Evolutionary conservation across 108 stramenopile species (phyloP), one percentile per base, ranked within the genome.

Genomic region (Nannochloropsis salina): DNA sequence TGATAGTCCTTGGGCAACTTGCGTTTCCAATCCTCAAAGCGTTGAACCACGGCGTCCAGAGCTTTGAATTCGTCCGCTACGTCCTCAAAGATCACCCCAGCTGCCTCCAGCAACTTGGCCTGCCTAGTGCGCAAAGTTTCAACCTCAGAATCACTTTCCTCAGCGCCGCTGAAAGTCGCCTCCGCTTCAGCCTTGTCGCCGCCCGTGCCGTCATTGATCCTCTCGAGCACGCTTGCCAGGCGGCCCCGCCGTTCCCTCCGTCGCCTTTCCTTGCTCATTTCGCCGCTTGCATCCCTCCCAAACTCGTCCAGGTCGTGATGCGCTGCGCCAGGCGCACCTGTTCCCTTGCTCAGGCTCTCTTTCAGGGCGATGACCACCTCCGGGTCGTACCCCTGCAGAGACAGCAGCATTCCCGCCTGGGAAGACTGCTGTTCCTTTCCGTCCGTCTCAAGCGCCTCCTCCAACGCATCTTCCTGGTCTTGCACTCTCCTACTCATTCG

Each of bases 211-310:
- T n/a, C 6, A n/a, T 6, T 74, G 5, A 74, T 3, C 61, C n/a
- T 74, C 61, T n/a, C 20, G 20, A 74, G n/a, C 20, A 8, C 61
- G 20, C 15, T 15, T n/a, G 15, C 61, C n/a, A n/a, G 61, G 15
- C 61, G 61, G 15, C n/a, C n/a, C 61, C 61, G 15, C 61, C 61
- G 61, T n/a, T 74, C 20, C 61, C 2, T 74, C 61, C 61, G 15
- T n/a, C 61, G 61, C n/a, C 61, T 74, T 1, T 15, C 8, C n/a
- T n/a, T 74, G 61, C n/a, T n/a, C 61, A 74, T 6, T n/a, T 74
- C 61, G 20, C 61, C 61, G 6, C 61, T 74, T n/a, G n/a, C 61
- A n/a, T 74, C 61, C 61, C 61, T 74, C 61, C 61, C 61, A 74
- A 74, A 6, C 4, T 74, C 61, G 6, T 74, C 61, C 61, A 74